Base-by-base conservation (phyloP, 2,329 filamentous ascomycete species). In the Aspergillus neoniger region DNA sequence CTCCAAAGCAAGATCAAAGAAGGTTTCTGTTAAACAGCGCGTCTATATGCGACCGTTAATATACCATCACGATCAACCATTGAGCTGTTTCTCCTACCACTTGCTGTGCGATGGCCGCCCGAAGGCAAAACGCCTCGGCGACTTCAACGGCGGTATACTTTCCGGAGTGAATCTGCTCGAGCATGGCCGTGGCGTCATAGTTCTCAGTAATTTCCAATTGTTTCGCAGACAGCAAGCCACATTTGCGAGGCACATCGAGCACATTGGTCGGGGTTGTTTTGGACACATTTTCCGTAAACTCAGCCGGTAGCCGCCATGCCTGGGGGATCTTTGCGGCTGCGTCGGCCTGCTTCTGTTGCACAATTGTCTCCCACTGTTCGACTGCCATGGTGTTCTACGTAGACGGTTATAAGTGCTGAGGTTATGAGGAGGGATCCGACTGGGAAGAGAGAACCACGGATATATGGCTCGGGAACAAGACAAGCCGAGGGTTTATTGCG, bases 1-100 rank as follows among this genome's bases (percentile, higher is more conserved):
- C 12, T 74, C 59, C 0, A 86, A 32, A 0, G 85, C 85, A 4
- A 76, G 67, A 2, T 80, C 75, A 65, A 85, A 83, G 48, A 85
- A 79, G 23, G 83, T 81, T 58, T 87, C 84, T 0, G 81, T 82
- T 2, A 85, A 67, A 54, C 83, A 85, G 39, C 76, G 75, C 9
- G 79, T 80, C 58, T 44, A 7, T 44, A 14, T 44, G 3, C 12
- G 4, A 44, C 21, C 17, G 17, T 43, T 5, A 23, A 12, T 21
- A 4, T 21, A 15, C 0, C 32, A 23, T 12, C 17, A 23, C 14
- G 9, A 5, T 30, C 9, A 30, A 5, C 4, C 10, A 30, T 10
- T 1, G 28, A 30, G 2, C 0, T 12, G 5, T 12, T 30, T 30
- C 1, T 2, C 41, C 9, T 7, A 44, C 41, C 19, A 74, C 54